Conservation (phyloP, 306 rosid genomes). For the apple (Malus domestica) region DNA sequence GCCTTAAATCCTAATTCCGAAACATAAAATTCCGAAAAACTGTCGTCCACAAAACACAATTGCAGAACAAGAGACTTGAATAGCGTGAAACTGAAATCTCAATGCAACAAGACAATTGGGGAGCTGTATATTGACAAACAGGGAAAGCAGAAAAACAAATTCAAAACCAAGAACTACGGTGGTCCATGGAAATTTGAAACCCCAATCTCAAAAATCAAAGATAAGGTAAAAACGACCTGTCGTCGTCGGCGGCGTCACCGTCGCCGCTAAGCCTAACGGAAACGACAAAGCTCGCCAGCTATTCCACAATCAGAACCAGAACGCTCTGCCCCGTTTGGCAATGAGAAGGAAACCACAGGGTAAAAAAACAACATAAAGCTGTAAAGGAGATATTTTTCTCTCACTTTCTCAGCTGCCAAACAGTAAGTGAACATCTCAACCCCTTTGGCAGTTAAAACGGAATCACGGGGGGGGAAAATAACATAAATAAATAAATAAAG, state of each 20-base stretch:
- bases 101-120: constrained; percentile 15
- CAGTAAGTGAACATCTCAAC: background rate
- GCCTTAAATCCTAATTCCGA: background rate
- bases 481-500: background rate
- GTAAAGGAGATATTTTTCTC: background rate
- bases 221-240: constrained; percentile 44
- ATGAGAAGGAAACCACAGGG: background rate
- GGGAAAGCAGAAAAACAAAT: constrained; percentile 8
- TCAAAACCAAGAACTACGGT: constrained; percentile 25
- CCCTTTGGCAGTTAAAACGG: constrained; percentile 4
- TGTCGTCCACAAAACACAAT: constrained; percentile 16
- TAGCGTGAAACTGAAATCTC: constrained; percentile 11
- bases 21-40: constrained; percentile 17
- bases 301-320: constrained; percentile 14
- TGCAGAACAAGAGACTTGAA: constrained; percentile 14
- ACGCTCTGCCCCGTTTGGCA: constrained; percentile 23
- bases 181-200: constrained; percentile 42
- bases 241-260: background rate
- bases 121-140: constrained; percentile 23
- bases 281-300: constrained; percentile 50
- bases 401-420: background rate
- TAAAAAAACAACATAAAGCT: background rate
- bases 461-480: background rate
- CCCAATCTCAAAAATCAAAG: constrained; percentile 30
- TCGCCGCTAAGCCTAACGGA: constrained; percentile 18